Conservation (phyloP, 225 moss, liverwort and hornwort genomes). For the Physcomitrium patens region DNA sequence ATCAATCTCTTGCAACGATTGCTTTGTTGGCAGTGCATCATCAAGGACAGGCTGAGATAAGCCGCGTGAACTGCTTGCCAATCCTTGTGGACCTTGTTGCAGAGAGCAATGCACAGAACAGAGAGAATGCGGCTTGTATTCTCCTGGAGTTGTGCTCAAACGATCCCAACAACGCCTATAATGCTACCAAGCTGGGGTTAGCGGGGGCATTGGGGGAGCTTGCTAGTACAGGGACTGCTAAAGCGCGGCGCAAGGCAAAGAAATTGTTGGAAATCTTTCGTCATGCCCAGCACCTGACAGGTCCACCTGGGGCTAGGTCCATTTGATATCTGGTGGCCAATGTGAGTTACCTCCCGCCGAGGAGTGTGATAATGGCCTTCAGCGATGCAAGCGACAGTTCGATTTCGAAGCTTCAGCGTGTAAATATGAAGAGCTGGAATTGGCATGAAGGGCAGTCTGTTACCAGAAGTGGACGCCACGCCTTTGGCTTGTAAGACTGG, state of each 20-base stretch:
- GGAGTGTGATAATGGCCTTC: background rate
- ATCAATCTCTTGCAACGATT: slow-evolving; percentile 44
- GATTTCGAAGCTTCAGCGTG: background rate
- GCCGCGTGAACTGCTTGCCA: slow-evolving; percentile 50
- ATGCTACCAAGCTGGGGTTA: slow-evolving; percentile 61
- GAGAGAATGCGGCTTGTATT: slow-evolving; percentile 80
- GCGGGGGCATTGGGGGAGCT: slow-evolving; percentile 78
- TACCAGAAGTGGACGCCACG: slow-evolving; percentile 14
- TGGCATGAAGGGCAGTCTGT: background rate
- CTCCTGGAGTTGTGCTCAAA: slow-evolving; percentile 70
- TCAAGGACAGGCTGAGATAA: slow-evolving; percentile 64
- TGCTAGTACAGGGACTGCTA: slow-evolving; percentile 75
- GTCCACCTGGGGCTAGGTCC: slow-evolving; percentile 50
- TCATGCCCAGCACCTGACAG: slow-evolving; percentile 47
- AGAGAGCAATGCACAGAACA: slow-evolving; percentile 60
- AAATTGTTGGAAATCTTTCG: slow-evolving; percentile 56
- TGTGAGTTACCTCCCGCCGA: too few relatives aligned
- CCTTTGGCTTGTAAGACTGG: slow-evolving; percentile 34
- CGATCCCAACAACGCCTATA: slow-evolving; percentile 57
- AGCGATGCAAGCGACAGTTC: background rate
- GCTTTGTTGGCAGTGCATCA: slow-evolving; percentile 42
- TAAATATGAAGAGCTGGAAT: slow-evolving; percentile 9
- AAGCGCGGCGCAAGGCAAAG: slow-evolving; percentile 71
- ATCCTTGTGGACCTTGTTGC: slow-evolving; percentile 65
- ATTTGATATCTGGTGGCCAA: slow-evolving; percentile 31